phyloP scores from a whole-genome alignment of 2,329 filamentous ascomycete species.

The Botrytis cinerea region DNA sequence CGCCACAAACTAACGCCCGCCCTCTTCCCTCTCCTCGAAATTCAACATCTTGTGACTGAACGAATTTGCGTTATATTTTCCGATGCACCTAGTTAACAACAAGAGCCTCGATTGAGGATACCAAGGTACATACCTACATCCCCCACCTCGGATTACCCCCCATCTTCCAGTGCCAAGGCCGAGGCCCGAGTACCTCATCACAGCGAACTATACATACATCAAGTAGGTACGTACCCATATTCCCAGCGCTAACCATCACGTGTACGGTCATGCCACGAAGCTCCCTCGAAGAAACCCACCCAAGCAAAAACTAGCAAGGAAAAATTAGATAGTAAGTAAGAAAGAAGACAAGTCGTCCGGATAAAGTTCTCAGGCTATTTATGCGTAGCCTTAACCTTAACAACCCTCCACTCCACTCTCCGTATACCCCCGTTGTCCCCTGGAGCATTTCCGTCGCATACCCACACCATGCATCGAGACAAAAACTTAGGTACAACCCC shows the following conservation, averaged over 20 bases:
- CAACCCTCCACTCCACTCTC: background rate
- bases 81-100: background rate
- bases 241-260: background rate
- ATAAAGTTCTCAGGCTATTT: constrained; percentile 16
- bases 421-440: background rate
- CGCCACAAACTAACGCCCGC: background rate
- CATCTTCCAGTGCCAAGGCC: background rate
- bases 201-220: too few relatives aligned
- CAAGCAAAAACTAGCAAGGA: constrained; percentile 1
- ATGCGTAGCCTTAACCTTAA: background rate
- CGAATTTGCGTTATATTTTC: background rate
- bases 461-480: too few relatives aligned
- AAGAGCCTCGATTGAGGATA: background rate
- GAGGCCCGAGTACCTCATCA: background rate
- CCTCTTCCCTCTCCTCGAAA: background rate
- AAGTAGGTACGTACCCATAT: background rate
- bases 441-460: background rate
- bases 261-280: background rate
- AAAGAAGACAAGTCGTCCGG: constrained; percentile 15
- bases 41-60: background rate
- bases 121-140: background rate
- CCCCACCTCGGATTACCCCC: background rate
- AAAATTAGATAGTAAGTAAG: background rate
- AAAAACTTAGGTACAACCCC: background rate
- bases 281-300: background rate